Evolutionary conservation across 2,329 filamentous ascomycete genomes (phyloP).

Genomic region (Fusarium setosum): DNA sequence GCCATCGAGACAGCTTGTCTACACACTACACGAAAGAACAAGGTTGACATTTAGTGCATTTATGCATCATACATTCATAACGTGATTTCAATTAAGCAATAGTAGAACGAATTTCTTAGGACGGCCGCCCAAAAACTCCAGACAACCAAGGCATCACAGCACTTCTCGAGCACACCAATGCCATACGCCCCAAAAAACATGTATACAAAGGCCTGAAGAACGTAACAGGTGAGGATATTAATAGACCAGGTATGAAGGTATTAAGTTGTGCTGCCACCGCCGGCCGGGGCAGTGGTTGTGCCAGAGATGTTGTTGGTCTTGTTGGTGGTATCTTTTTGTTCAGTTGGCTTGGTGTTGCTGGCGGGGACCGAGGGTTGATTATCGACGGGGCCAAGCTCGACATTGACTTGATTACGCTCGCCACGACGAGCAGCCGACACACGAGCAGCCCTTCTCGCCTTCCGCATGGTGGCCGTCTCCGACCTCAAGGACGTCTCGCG

Average conservation of each 20-base stretch:
- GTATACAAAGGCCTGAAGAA: constrained; percentile 11
- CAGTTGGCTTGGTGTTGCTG: background rate
- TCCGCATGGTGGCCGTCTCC: background rate
- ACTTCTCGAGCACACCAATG: background rate
- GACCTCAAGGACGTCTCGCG: constrained; percentile 7
- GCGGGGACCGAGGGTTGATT: too few relatives aligned
- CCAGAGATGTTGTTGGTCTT: background rate
- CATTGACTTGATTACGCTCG: background rate
- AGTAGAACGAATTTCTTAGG: constrained; percentile 1
- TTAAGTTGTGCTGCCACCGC: constrained; percentile 8
- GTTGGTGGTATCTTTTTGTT: background rate
- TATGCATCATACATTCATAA: constrained; percentile 29
- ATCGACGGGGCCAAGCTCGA: too few relatives aligned
- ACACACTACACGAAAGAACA: too few relatives aligned
- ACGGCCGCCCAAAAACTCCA: background rate
- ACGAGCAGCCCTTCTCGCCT: background rate
- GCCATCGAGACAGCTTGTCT: too few relatives aligned
- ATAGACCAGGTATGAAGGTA: constrained; percentile 13
- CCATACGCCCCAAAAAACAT: constrained; percentile 1
- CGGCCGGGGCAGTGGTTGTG: background rate
- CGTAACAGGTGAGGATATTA: background rate
- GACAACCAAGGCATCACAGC: background rate
- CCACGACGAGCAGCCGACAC: background rate
- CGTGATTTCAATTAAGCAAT: constrained; percentile 19
- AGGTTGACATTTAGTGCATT: background rate